Percentiles rank a stretch among this genome's conserved stretches.
Conservation (phyloP, 1,139 yeast genomes). For the Entelexis paramagnoliae region DNA sequence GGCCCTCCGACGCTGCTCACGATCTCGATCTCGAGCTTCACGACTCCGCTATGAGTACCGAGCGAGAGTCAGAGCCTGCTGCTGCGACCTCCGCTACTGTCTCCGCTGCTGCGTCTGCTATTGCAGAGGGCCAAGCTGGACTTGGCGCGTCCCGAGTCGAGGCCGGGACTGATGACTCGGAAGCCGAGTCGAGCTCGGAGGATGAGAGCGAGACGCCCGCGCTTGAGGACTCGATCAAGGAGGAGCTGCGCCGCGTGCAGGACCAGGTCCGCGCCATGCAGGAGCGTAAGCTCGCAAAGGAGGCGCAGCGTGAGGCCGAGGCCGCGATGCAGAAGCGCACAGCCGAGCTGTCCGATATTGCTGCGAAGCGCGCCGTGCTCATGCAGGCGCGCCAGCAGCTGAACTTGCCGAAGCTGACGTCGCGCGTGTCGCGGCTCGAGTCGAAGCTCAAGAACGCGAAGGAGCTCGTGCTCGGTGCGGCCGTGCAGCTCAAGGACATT, state of each 20-base stretch:
- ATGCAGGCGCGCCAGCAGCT: constrained; percentile 1
- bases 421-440: constrained; percentile 11
- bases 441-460: constrained; percentile 1
- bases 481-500: constrained; percentile 3
- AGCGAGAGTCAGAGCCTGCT: too few species aligned
- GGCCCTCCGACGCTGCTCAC: too few species aligned
- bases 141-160: background rate
- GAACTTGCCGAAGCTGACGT: background rate
- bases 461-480: background rate
- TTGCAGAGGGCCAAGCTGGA: background rate
- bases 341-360: constrained; percentile 10
- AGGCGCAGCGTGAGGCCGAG: constrained; percentile 7
- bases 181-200: too few species aligned
- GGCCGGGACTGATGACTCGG: constrained; percentile 4
- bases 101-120: too few species aligned
- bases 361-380: constrained; percentile 13
- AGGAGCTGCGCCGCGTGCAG: constrained; percentile 9
- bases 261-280: constrained; percentile 10
- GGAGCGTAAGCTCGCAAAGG: constrained; percentile 6
- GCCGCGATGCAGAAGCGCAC: background rate
- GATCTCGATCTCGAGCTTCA: too few species aligned
- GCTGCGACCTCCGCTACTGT: too few species aligned
- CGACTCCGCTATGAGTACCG: too few species aligned
- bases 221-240: background rate
- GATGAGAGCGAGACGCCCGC: background rate